Conservation (phyloP, 345 rosid species). For the Toxicodendron radicans region DNA sequence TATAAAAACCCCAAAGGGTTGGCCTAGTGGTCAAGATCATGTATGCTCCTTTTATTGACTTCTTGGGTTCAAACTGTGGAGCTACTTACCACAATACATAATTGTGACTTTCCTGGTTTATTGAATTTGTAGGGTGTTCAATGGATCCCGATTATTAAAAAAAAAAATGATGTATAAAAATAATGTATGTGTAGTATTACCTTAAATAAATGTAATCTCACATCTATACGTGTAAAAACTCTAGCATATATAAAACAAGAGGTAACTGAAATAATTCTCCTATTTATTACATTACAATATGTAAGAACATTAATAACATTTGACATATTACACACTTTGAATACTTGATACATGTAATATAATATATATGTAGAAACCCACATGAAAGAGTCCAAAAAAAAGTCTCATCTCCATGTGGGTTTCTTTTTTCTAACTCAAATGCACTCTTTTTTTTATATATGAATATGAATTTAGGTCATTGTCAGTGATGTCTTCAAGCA, state of each 20-base stretch:
- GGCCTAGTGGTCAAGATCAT: too few relatives aligned
- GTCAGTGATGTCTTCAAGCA: constrained; percentile 42
- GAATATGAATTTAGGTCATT: constrained; percentile 23
- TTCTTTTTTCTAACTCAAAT: constrained; percentile 21
- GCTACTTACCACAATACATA: too few relatives aligned
- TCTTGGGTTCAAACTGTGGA: too few relatives aligned
- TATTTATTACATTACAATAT: background rate
- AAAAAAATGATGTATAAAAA: too few relatives aligned
- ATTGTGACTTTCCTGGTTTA: too few relatives aligned
- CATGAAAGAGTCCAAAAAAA: constrained; percentile 37
- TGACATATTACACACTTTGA: constrained; percentile 20
- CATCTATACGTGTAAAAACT: background rate
- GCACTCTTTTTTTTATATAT: background rate
- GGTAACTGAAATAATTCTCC: background rate
- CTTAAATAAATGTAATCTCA: background rate
- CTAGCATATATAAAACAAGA: background rate
- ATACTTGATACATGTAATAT: constrained; percentile 25
- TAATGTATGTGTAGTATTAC: too few relatives aligned
- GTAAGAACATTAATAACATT: background rate
- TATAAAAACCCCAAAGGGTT: too few relatives aligned
- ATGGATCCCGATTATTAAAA: too few relatives aligned
- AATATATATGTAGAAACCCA: constrained; percentile 29
- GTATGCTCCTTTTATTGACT: too few relatives aligned
- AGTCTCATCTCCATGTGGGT: constrained; percentile 40
- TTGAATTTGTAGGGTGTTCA: too few relatives aligned